Base-by-base conservation (phyloP, 495 filamentous ascomycete species). In the Ramalina peruviana region DNA sequence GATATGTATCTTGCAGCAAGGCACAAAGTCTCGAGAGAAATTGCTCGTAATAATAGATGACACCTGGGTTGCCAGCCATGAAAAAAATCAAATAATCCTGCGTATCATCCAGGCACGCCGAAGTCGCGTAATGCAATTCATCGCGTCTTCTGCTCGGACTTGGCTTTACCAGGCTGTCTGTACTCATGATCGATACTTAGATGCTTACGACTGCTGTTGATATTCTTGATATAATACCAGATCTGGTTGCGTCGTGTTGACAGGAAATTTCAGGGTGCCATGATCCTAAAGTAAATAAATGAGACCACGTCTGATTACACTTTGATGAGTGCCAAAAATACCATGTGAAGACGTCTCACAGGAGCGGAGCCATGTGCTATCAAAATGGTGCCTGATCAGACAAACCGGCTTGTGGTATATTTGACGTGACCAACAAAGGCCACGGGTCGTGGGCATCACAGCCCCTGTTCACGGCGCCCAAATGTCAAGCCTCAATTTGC, bases 1-100 rank as follows among this genome's bases (percentile, higher is more conserved):
- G 26, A 10, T 27, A 33, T 36, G 37, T 9, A 58, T 51, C 10
- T 11, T 36, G 30, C 9, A 73, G 55, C 7, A 62, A 46, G n/a
- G 6, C 30, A 40, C 66, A 62, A 4, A 82, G 64, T 21, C 68
- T 64, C 41, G 64, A 79, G 20, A 87, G 70, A 63, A 93, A 95
- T 1, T 74, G 69, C 36, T 71, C 62, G 65, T 96, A 97, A 70
- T 88, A 96, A 27, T 66, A 67, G 41, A 94, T 80, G 33, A 94
- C 67, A 0, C 90, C 90, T 10, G 90, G 90, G 53, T 95, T 95
- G 15, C 90, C 90, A 25, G 87, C 72, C 38, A 95, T 78, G 62
- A 93, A 86, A 67, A 74, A 81, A 37, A 82, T 67, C 33, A 46
- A 19, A 47, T 50, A 41, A 49, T 30, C 46, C 45, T 58, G 55